These are phyloP conservation scores for Rhazya stricta DNA, from an alignment of 257 asterid species.

Conservation along the genomic window DNA sequence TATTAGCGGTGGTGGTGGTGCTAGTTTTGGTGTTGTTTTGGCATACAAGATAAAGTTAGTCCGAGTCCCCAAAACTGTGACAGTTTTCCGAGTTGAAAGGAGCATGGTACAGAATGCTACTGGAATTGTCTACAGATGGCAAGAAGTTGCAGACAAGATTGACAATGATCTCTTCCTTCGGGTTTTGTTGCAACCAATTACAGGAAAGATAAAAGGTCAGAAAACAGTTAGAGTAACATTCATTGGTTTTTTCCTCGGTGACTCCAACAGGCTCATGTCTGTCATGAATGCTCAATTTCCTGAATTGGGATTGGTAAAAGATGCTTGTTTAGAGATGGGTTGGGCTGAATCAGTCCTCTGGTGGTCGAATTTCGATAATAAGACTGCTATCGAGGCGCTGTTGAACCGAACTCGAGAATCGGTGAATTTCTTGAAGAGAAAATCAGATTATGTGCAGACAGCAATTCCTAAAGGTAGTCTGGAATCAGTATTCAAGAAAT, in stretches of 20 bases:
- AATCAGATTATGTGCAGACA: slow-evolving; percentile 23
- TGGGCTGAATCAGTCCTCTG: slow-evolving; percentile 20
- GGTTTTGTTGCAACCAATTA: slow-evolving; percentile 16
- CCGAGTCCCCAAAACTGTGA: slow-evolving; percentile 7
- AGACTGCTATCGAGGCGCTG: background rate
- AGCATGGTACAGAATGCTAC: slow-evolving; percentile 8
- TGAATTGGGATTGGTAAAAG: slow-evolving; percentile 17
- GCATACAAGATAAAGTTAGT: slow-evolving; percentile 11
- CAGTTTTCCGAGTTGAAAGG: slow-evolving; percentile 9
- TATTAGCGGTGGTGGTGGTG: slow-evolving; percentile 23
- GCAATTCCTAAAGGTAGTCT: slow-evolving; percentile 10
- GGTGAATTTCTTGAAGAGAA: slow-evolving; percentile 20
- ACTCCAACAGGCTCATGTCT: slow-evolving; percentile 14
- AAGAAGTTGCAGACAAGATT: slow-evolving; percentile 4
- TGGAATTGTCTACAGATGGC: slow-evolving; percentile 9
- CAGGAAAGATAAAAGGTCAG: background rate
- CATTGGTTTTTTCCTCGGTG: slow-evolving; percentile 18
- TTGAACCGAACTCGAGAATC: slow-evolving; percentile 5
- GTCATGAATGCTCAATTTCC: slow-evolving; percentile 13
- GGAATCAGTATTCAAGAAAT: slow-evolving; percentile 5
- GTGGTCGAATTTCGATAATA: slow-evolving; percentile 22
- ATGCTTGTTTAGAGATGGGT: slow-evolving; percentile 20
- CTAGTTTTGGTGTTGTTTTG: slow-evolving; percentile 22
- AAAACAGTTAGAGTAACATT: slow-evolving; percentile 18
- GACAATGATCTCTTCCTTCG: slow-evolving; percentile 25